phyloP scores from a whole-genome alignment of 345 rosid genomes.

The Luvunga scandens region DNA sequence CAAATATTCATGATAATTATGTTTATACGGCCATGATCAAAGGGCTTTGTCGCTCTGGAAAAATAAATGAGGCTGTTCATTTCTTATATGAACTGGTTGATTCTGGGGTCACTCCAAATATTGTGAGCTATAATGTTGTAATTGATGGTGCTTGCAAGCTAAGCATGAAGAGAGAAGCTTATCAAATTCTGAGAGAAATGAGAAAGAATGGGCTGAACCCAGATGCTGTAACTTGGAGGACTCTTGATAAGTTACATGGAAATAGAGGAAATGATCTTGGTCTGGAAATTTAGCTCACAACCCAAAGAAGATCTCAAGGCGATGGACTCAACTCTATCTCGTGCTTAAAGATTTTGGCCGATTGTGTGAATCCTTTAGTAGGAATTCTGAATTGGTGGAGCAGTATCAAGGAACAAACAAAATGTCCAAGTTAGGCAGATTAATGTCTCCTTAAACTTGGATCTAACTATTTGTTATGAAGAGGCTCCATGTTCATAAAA shows the following conservation, averaged over 20 bases:
- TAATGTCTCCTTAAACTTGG: neutral
- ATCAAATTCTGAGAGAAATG: slow-evolving; percentile 73
- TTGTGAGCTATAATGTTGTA: slow-evolving; percentile 66
- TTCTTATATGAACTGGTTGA: slow-evolving; percentile 74
- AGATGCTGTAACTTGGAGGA: slow-evolving; percentile 89
- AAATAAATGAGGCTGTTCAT: slow-evolving; percentile 64
- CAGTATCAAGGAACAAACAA: neutral
- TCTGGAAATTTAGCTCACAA: slow-evolving; percentile 2
- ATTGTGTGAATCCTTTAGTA: neutral
- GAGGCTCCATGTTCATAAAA: neutral
- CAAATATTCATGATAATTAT: slow-evolving; percentile 59
- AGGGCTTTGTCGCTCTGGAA: slow-evolving; percentile 59
- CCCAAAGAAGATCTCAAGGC: neutral
- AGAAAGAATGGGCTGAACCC: slow-evolving; percentile 63
- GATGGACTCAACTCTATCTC: neutral
- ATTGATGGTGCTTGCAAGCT: slow-evolving; percentile 64
- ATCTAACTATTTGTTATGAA: slow-evolving; percentile 3
- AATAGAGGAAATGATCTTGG: slow-evolving; percentile 12
- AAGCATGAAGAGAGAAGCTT: slow-evolving; percentile 77
- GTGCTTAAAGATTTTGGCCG: neutral
- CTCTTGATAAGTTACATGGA: slow-evolving; percentile 64
- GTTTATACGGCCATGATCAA: slow-evolving; percentile 80
- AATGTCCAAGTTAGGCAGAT: neutral
- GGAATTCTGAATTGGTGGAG: neutral
- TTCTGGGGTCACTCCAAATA: slow-evolving; percentile 64